Evolutionary conservation across 306 rosid species (phyloP), one percentile per base, ranked within the genome.

Genomic region (Trichosanthes truncata): DNA sequence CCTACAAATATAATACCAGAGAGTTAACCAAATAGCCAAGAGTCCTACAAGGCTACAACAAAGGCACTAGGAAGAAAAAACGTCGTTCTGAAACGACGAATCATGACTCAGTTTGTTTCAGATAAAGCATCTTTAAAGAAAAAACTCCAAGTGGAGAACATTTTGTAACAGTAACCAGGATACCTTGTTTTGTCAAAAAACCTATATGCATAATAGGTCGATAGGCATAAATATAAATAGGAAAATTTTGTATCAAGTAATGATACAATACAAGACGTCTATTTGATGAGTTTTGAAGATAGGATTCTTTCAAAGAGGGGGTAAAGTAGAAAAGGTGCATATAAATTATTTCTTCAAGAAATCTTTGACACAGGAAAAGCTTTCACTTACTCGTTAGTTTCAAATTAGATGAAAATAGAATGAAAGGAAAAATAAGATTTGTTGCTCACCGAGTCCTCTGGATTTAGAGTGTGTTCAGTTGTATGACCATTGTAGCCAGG

Each of bases 401-500:
- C 26, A 17, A 38, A 21, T 60, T 40, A 74, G 29, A 31, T 41
- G 23, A 25, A 7, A 83, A 46, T 0, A 31, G 40, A 56, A 79
- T 61, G 77, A 45, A 20, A 56, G 73, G 74, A 53, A 77, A 79
- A 79, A 48, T 56, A 84, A 26, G 60, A 36, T 12, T 40, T 14
- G 66, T 78, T 81, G 80, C 97, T 90, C 78, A 92, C 97, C 57
- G 96, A 90, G 87, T 92, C 96, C 80, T 92, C 97, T 8, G 93
- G 85, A 81, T 84, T 80, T 74, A 92, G 88, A 81, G 78, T 76
- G 68, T 85, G 81, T 78, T 90, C 93, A 38, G 80, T 82, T 77
- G 65, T 45, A 74, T 77, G 85, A 74, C 68, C 86, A 74, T 68
- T 84, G 74, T 55, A 84, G 85, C 84, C 85, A 48, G 87, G 73